Base-by-base conservation (phyloP, 139 green algal species). In the Dunaliella sp. region DNA sequence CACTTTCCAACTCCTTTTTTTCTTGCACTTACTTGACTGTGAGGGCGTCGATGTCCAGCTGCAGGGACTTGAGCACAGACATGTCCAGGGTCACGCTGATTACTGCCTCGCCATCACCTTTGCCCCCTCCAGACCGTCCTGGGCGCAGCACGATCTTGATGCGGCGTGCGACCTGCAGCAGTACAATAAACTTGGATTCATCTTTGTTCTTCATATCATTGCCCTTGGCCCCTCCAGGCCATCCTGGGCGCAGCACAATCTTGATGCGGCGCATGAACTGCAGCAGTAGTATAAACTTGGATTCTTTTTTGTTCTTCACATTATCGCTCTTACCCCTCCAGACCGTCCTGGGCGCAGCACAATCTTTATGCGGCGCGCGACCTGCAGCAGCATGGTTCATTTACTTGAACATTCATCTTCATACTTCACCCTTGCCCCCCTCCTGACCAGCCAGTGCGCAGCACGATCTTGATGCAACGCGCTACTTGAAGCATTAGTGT, bases 41-140 rank as follows among this genome's bases (percentile, higher is more conserved):
- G 75, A 88, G 59, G 1, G 90, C 90, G 81, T 92, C 89, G 22
- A 98, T 85, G 73, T 94, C 90, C 76, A 99, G 90, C 90, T 98
- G 93, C 83, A 99, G 82, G 32, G 90, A 86, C 2, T 88, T 32
- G 7, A 97, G 93, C 34, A 80, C 75, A 1, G 90, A 77, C 87
- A 95, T 90, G 90, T 98, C 92, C 33, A 98, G 89, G 0, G 80
- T 79, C 1, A 97, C 79, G 0, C 72, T 86, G 31, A 97, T 91
- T 35, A 85, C 87, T 0, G 90, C 89, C 35, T 92, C 84, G 31
- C 90, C 88, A 48, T 76, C 38, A 0, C 57, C 81, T 36, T 30
- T 82, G 48, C 30, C 38, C 25, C 37, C 34, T 26, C 16, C 48
- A 65, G 48, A 77, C 2, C 33, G 12, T 57, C 88, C 83, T 30